Evolutionary conservation across 2,329 filamentous ascomycete genomes (phyloP).

Genomic region (Cephalotrichum gorgonifer): DNA sequence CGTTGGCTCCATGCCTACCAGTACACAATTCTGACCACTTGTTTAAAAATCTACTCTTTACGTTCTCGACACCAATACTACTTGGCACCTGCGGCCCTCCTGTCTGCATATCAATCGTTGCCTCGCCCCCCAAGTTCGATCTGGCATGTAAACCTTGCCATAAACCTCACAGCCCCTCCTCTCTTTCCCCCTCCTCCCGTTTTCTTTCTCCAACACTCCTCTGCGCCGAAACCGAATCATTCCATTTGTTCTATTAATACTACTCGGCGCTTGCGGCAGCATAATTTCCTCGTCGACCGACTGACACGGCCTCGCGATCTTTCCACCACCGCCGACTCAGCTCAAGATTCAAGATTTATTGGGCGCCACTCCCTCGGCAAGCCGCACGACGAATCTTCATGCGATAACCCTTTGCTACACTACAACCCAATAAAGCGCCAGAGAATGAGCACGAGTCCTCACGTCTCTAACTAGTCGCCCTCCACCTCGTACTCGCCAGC

Average conservation of each 20-base stretch:
- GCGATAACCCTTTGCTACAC: not conserved
- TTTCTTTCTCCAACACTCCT: not conserved
- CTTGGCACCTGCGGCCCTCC: not conserved
- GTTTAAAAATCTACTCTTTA: not conserved
- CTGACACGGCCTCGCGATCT: conserved; percentile 4
- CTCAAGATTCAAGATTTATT: too few species aligned
- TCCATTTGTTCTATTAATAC: not conserved
- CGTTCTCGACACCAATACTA: not conserved
- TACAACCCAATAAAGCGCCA: not conserved
- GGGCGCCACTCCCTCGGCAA: too few species aligned
- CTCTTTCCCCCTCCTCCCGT: not conserved
- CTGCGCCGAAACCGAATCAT: not conserved
- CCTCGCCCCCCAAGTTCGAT: not conserved
- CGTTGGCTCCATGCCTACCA: not conserved
- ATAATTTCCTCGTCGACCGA: not conserved
- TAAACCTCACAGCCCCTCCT: not conserved
- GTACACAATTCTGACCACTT: not conserved
- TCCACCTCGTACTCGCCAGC: not conserved
- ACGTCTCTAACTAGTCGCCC: not conserved
- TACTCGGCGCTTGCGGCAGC: not conserved
- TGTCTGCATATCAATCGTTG: not conserved
- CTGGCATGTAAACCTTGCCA: not conserved
- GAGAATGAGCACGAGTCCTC: not conserved
- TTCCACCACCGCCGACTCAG: not conserved
- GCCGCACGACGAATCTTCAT: not conserved